phyloP scores from a whole-genome alignment of 805 yeast genomes.

The Candida patagonica region DNA sequence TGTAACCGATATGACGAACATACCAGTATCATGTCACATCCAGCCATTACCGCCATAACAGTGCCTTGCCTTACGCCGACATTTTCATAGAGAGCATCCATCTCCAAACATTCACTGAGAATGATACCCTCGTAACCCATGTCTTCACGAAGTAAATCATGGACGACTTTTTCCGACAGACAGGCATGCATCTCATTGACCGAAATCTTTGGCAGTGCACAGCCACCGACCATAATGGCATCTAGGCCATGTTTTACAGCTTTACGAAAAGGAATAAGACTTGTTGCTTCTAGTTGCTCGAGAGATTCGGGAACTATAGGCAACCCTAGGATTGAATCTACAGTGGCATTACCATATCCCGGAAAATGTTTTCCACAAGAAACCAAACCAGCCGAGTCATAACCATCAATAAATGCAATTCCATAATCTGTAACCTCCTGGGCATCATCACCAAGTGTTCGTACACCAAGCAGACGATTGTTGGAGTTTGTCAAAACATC shows the following conservation, averaged over 20 bases:
- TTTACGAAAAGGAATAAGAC: conserved; percentile 42
- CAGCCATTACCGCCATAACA: conserved; percentile 50
- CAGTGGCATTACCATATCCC: conserved; percentile 54
- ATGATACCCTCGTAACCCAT: conserved; percentile 48
- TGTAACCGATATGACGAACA: conserved; percentile 49
- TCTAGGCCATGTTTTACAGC: conserved; percentile 40
- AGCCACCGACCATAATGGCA: conserved; percentile 52
- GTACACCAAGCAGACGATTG: conserved; percentile 49
- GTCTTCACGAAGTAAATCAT: conserved; percentile 42
- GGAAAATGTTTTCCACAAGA: conserved; percentile 60
- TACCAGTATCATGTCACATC: conserved; percentile 55
- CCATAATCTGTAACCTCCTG: conserved; percentile 51
- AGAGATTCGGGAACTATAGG: conserved; percentile 51
- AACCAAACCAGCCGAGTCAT: conserved; percentile 43
- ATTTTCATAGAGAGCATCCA: conserved; percentile 55
- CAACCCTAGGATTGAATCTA: conserved; percentile 46
- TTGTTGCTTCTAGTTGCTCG: conserved; percentile 42
- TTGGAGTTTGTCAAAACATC: conserved; percentile 50
- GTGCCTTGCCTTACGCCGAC: conserved; percentile 62
- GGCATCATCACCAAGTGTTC: conserved; percentile 53
- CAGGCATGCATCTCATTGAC: conserved; percentile 58
- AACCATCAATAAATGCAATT: conserved; percentile 42
- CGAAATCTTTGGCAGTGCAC: conserved; percentile 52
- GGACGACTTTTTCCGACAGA: conserved; percentile 43
- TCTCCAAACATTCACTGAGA: conserved; percentile 50